Evolutionary conservation across 192 early-diverging fungal species (phyloP), one percentile per base, ranked within the genome.

Genomic region (Coemansia sp.): DNA sequence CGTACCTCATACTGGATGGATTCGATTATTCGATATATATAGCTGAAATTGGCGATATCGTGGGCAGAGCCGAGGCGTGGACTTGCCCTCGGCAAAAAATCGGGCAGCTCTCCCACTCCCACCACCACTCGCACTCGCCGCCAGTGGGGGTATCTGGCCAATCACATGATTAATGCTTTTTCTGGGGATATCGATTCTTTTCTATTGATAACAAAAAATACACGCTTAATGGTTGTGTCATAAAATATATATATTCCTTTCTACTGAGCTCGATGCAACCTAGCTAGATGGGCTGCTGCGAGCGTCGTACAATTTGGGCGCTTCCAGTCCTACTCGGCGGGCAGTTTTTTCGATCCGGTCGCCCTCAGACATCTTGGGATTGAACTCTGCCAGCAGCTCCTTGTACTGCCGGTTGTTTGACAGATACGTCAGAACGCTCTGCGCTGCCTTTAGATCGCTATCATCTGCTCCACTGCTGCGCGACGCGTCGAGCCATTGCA

Each of bases 331-430:
- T 1, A 79, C 77, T 20, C 77, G 67, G 17, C 64, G 58, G 12
- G 77, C 77, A 27, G 77, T 70, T 38, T 54, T 66, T 39, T 73
- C 64, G 20, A 79, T 74, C 12, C 71, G 63, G 45, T 79, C 67
- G 31, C 45, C 24, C 47, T 79, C 77, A 4, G 67, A 41, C 54
- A 71, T 66, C 60, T 71, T 67, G 6, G 77, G 71, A 40, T 67
- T 67, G 19, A 74, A 79, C 42, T 70, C 68, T 15, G 45, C 64
- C 37, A 74, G 29, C 14, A 79, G 60, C 15, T 67, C 71, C 36
- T 70, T 65, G 64, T 79, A 70, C 29, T 64, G 59, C 15, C 77
- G 42, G 45, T 65, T 66, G 66, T 61, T 79, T n/a, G 61, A 14
- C 53, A 79, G 47, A 24, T 70, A 79, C 6, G 71, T 56, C 25